Evolutionary conservation across 768 basidiomycete species (phyloP).

Genomic region (Gelatoporia subvermispora): DNA sequence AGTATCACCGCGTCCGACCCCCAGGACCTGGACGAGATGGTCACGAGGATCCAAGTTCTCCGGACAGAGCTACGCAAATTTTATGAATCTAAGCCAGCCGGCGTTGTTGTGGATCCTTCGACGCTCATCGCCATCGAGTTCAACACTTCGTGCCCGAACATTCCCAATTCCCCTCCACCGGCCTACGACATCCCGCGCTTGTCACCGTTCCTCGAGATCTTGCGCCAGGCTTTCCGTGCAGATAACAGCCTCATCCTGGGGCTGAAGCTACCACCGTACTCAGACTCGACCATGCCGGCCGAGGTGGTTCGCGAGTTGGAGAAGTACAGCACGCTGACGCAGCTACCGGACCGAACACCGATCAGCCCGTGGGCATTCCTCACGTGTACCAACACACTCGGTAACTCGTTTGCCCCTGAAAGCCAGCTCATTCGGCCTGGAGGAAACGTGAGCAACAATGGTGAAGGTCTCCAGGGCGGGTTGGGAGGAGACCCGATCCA

Average conservation of each 20-base stretch:
- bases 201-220: slow-evolving; percentile 46
- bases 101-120: slow-evolving; percentile 19
- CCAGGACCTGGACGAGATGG: slow-evolving; percentile 46
- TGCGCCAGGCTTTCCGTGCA: slow-evolving; percentile 42
- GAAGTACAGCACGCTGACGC: slow-evolving; percentile 32
- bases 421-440: slow-evolving; percentile 39
- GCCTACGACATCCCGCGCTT: slow-evolving; percentile 58
- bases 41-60: slow-evolving; percentile 55
- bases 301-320: slow-evolving; percentile 45
- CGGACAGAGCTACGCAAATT: slow-evolving; percentile 33
- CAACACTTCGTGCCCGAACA: slow-evolving; percentile 85
- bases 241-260: slow-evolving; percentile 63
- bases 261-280: slow-evolving; percentile 76
- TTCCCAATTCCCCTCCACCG: slow-evolving; percentile 53
- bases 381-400: slow-evolving; percentile 79
- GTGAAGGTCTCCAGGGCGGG: slow-evolving; percentile 60
- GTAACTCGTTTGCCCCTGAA: slow-evolving; percentile 58
- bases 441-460: slow-evolving; percentile 6
- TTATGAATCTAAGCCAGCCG: slow-evolving; percentile 16
- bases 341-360: slow-evolving; percentile 5
- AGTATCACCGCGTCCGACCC: slow-evolving; percentile 67
- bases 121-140: slow-evolving; percentile 67
- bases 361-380: slow-evolving; percentile 63
- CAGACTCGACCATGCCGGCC: slow-evolving; percentile 55
- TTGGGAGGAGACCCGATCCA: slow-evolving; percentile 76